Base-by-base conservation (phyloP, 495 filamentous ascomycete genomes). In the Penicillium paradoxum region DNA sequence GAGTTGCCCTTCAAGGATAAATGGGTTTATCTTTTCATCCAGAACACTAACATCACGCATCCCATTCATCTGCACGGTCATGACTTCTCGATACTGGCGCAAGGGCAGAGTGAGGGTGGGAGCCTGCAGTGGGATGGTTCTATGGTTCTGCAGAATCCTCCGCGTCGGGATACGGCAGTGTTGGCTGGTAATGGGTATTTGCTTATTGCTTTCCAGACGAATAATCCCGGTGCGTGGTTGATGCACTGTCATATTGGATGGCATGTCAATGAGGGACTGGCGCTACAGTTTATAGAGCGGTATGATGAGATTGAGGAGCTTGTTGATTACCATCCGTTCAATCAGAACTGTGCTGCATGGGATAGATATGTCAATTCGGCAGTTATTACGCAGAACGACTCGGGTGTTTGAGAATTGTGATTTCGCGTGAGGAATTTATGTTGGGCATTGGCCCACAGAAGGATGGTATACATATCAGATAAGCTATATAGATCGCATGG, bases 61-160 rank as follows among this genome's bases (percentile, higher is more conserved):
- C 90, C 89, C 0, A 91, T 92, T 73, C 88, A 95, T 73, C 74
- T 96, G 1, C 89, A 95, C 74, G 89, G 89, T 6, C 39, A 95
- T 46, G 54, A 64, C 18, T 50, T 65, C 10, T 54, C 45, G 3
- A 66, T 59, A 13, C 41, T 64, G 1, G 43, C 48, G 1, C 55
- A 55, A 15, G 60, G 54, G 13, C 39, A 41, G 14, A 44, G 18
- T 38, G 57, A 51, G 2, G 44, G 57, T 8, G 39, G 39, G 6
- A 22, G 11, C 2, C 39, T 14, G 13, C 39, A n/a, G 6, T 41
- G 39, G 39, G 14, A 41, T n/a, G 39, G 39, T 8, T 41, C 39
- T 3, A 24, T 41, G 2, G 8, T 2, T 64, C 22, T 13, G 13
- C 19, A 24, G 19, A 74, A 70, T 22, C 80, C 84, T 4, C 75